Conservation (phyloP, 2,329 filamentous ascomycete species). For the Colletotrichum lentis region DNA sequence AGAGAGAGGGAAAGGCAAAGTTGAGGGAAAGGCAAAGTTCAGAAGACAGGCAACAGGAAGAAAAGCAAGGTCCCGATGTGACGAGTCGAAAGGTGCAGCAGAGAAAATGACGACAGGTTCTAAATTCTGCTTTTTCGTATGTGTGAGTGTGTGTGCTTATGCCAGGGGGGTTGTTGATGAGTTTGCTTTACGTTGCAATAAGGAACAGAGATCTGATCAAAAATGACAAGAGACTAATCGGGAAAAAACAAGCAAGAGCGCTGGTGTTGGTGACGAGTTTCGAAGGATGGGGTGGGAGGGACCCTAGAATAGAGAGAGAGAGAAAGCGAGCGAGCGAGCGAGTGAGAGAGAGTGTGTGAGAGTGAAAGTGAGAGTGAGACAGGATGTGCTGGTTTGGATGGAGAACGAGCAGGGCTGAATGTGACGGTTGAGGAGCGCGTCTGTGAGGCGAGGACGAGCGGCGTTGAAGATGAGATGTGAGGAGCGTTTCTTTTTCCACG, state of each 20-base stretch:
- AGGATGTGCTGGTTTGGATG: slow-evolving; percentile 29
- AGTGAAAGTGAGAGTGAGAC: neutral
- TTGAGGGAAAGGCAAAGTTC: slow-evolving; percentile 1
- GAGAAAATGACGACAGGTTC: slow-evolving; percentile 25
- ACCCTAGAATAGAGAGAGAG: slow-evolving; percentile 15
- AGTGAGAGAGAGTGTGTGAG: neutral
- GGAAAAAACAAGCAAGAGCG: neutral
- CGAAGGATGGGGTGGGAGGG: neutral
- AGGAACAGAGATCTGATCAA: slow-evolving; percentile 34
- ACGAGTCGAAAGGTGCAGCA: slow-evolving; percentile 23
- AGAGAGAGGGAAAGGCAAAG: neutral
- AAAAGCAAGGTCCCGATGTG: slow-evolving; percentile 35
- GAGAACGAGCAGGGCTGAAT: slow-evolving; percentile 34
- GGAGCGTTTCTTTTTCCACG: slow-evolving; percentile 34
- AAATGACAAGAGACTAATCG: slow-evolving; percentile 4
- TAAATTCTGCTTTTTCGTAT: slow-evolving; percentile 1
- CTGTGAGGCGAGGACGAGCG: slow-evolving; percentile 36
- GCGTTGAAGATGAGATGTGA: slow-evolving; percentile 37
- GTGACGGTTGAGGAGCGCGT: slow-evolving; percentile 31
- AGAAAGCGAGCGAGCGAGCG: neutral
- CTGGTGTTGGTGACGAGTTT: slow-evolving; percentile 5
- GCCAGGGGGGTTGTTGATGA: neutral
- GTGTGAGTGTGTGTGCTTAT: neutral
- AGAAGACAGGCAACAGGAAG: slow-evolving; percentile 23
- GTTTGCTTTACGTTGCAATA: slow-evolving; percentile 33